phyloP scores from a whole-genome alignment of 345 rosid genomes.

The Euphorbia pulcherrima region DNA sequence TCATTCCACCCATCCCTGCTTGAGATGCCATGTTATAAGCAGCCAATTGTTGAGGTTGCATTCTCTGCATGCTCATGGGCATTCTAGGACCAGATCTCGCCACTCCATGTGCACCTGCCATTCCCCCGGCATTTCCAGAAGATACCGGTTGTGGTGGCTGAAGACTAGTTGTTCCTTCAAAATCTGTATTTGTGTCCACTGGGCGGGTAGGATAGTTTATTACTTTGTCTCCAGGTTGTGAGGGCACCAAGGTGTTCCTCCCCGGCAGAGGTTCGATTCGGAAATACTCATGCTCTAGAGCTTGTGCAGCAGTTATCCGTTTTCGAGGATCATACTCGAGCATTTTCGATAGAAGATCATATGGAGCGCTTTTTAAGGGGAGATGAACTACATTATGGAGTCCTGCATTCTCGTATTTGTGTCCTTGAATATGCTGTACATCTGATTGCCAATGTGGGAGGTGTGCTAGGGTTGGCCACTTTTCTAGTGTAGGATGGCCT shows the following conservation, averaged over 20 bases:
- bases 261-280: conserved; percentile 80
- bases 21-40: conserved; percentile 60
- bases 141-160: conserved; percentile 73
- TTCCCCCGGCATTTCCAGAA: conserved; percentile 57
- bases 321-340: conserved; percentile 89
- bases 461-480: conserved; percentile 82
- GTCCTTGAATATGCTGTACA: conserved; percentile 73
- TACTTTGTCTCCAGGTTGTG: conserved; percentile 72
- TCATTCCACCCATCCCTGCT: conserved; percentile 69
- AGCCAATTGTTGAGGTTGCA: conserved; percentile 72
- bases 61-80: conserved; percentile 68
- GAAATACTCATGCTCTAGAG: conserved; percentile 90
- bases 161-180: conserved; percentile 88
- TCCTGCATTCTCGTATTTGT: conserved; percentile 62
- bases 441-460: conserved; percentile 92
- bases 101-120: conserved; percentile 42
- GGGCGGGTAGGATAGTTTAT: conserved; percentile 88
- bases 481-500: conserved; percentile 91
- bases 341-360: conserved; percentile 86
- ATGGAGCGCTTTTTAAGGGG: conserved; percentile 55
- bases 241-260: conserved; percentile 77
- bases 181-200: conserved; percentile 78
- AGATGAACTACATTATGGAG: conserved; percentile 74
- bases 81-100: conserved; percentile 69
- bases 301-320: conserved; percentile 94